A percentile compares a stretch with the other conserved stretches of the same genome.
phyloP scores from a whole-genome alignment of 2,329 filamentous ascomycete genomes.

The Ceratocystis ficicola region DNA sequence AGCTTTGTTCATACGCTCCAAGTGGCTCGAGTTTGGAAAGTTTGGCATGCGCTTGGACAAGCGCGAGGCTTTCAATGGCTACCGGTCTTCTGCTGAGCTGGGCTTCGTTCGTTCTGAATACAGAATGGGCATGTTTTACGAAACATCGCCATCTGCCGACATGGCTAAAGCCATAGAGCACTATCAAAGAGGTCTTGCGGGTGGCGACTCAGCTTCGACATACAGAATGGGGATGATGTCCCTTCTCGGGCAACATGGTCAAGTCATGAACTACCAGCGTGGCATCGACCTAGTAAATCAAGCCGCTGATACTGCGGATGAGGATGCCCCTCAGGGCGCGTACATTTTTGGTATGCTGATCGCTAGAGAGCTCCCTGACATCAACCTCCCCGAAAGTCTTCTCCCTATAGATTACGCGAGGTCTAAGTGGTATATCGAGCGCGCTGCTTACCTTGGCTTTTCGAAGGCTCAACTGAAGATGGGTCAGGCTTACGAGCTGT shows the following conservation, averaged over 20 bases:
- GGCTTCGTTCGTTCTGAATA: slow-evolving; percentile 87
- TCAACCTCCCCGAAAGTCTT: slow-evolving; percentile 59
- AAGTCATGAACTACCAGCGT: slow-evolving; percentile 63
- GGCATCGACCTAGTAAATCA: slow-evolving; percentile 73
- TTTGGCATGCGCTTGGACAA: slow-evolving; percentile 85
- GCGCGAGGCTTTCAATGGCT: slow-evolving; percentile 82
- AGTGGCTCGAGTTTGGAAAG: slow-evolving; percentile 97
- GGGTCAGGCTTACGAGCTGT: slow-evolving; percentile 89
- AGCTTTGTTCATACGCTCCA: slow-evolving; percentile 84
- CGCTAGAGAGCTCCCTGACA: slow-evolving; percentile 80
- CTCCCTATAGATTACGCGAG: slow-evolving; percentile 59
- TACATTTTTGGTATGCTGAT: slow-evolving; percentile 95
- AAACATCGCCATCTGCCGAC: slow-evolving; percentile 86
- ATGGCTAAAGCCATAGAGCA: slow-evolving; percentile 81
- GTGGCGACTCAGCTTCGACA: slow-evolving; percentile 75
- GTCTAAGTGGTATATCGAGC: slow-evolving; percentile 83
- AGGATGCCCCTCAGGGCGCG: slow-evolving; percentile 91
- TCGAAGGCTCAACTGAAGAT: slow-evolving; percentile 95
- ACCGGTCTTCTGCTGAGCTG: slow-evolving; percentile 71
- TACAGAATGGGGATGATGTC: slow-evolving; percentile 96
- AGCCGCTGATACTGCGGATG: slow-evolving; percentile 78
- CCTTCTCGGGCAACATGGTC: slow-evolving; percentile 82
- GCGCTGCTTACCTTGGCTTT: slow-evolving; percentile 90
- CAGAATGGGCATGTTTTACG: slow-evolving; percentile 95
- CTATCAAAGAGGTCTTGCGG: slow-evolving; percentile 68